phyloP scores from a whole-genome alignment of 345 rosid species.

The Lenwebbia sp. region DNA sequence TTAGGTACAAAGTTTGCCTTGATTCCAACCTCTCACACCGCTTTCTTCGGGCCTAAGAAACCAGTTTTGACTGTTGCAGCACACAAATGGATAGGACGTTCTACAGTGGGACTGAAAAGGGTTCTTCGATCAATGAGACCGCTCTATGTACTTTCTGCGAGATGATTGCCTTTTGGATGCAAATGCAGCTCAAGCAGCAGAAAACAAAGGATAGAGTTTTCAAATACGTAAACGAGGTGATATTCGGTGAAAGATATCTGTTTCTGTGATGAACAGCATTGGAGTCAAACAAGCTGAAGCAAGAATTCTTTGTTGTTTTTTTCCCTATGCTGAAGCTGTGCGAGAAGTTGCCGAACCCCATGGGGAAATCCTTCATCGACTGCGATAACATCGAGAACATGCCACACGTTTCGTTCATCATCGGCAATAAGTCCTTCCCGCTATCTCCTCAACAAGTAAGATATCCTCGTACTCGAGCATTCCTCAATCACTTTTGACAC shows the following conservation, averaged over 20 bases:
- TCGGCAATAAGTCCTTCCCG: slow-evolving; percentile 32
- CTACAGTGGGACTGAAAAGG: not conserved
- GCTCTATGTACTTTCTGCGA: slow-evolving; percentile 36
- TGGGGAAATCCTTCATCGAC: slow-evolving; percentile 32
- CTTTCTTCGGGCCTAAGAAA: not conserved
- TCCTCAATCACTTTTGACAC: not conserved
- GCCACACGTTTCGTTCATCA: slow-evolving; percentile 41
- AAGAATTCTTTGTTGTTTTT: not conserved
- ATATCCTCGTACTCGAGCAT: not conserved
- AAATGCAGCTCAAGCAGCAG: slow-evolving; percentile 40
- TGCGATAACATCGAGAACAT: slow-evolving; percentile 22
- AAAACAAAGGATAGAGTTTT: slow-evolving; percentile 28
- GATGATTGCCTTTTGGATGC: slow-evolving; percentile 49
- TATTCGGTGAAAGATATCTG: not conserved
- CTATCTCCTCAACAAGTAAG: slow-evolving; percentile 44
- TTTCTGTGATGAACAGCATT: not conserved
- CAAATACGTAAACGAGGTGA: slow-evolving; percentile 32
- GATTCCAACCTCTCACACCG: not conserved
- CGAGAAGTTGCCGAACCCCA: slow-evolving; percentile 38
- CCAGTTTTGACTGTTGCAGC: slow-evolving; percentile 2
- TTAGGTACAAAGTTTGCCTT: slow-evolving; percentile 3
- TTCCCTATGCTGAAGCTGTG: slow-evolving; percentile 25
- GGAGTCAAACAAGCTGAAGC: not conserved
- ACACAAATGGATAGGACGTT: slow-evolving; percentile 3
- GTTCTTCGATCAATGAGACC: slow-evolving; percentile 6